Percentiles rank a stretch among this genome's conserved stretches.
Conservation (phyloP, 2,329 filamentous ascomycete species). For the Pseudocercospora fuligena region DNA sequence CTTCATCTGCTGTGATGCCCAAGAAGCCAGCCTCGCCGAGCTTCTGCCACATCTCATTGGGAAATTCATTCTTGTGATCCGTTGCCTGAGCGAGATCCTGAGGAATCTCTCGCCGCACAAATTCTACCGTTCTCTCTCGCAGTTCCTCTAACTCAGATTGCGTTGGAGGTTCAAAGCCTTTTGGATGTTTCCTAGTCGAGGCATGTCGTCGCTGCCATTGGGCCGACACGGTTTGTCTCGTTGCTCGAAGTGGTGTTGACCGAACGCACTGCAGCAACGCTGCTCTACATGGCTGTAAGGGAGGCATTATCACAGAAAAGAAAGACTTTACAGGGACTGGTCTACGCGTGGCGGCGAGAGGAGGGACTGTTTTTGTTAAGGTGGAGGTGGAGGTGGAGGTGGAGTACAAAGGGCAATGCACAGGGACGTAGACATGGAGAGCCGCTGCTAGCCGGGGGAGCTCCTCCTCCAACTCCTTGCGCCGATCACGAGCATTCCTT, state of each 20-base stretch:
- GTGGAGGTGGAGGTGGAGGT: background rate
- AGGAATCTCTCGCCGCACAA: slow-evolving; percentile 82
- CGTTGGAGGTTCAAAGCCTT: slow-evolving; percentile 70
- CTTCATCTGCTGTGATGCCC: slow-evolving; percentile 91
- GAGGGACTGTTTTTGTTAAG: background rate
- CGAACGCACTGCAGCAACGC: slow-evolving; percentile 31
- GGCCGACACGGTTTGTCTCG: slow-evolving; percentile 21
- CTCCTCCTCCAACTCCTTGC: slow-evolving; percentile 1
- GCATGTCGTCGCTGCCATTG: slow-evolving; percentile 47
- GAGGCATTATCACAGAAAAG: slow-evolving; percentile 31
- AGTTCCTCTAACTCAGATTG: slow-evolving; percentile 77
- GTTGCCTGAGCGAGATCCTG: slow-evolving; percentile 80
- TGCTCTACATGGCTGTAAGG: slow-evolving; percentile 31
- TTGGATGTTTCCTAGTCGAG: slow-evolving; percentile 69
- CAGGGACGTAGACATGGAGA: background rate
- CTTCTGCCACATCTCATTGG: slow-evolving; percentile 89
- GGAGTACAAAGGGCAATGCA: background rate
- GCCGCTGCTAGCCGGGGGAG: slow-evolving; percentile 13
- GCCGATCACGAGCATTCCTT: slow-evolving; percentile 10
- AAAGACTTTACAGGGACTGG: background rate
- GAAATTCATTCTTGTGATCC: slow-evolving; percentile 88
- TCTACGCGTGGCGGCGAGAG: background rate
- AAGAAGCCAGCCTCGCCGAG: slow-evolving; percentile 88
- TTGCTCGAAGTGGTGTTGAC: slow-evolving; percentile 7
- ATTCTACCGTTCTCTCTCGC: slow-evolving; percentile 84